Percentiles rank a stretch among this genome's conserved stretches.
These are phyloP conservation scores for Chytriomyces hyalinus DNA, from an alignment of 192 early-diverging fungal genomes.

Conservation along the genomic window DNA sequence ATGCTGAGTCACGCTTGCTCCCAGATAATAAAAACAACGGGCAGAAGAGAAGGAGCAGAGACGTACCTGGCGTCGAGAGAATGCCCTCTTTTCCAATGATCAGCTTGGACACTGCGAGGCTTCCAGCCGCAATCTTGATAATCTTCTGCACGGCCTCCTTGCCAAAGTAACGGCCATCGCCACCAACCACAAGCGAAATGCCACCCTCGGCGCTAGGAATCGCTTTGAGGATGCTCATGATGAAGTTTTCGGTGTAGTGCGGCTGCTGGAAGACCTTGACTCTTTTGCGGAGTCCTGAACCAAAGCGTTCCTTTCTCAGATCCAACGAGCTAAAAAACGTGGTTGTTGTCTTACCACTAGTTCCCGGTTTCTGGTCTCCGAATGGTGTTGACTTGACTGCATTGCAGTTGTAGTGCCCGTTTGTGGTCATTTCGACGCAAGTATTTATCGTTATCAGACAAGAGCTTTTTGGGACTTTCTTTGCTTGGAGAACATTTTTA, in stretches of 20 bases:
- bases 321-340: not conserved
- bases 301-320: not conserved
- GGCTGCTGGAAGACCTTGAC: constrained; percentile 94
- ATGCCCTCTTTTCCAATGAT: constrained; percentile 93
- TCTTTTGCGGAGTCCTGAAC: constrained; percentile 87
- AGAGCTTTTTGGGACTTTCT: too few relatives aligned
- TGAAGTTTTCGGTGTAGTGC: constrained; percentile 96
- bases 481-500: too few relatives aligned
- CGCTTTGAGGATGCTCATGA: constrained; percentile 81
- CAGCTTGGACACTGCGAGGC: constrained; percentile 74
- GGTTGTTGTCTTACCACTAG: constrained; percentile 55
- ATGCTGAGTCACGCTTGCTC: not conserved
- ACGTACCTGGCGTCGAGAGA: constrained; percentile 79
- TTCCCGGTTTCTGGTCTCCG: constrained; percentile 97
- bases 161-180: constrained; percentile 92
- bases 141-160: constrained; percentile 88
- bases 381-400: constrained; percentile 73
- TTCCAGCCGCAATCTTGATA: constrained; percentile 82
- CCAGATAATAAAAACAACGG: not conserved
- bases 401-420: not conserved
- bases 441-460: too few relatives aligned
- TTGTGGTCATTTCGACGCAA: too few relatives aligned
- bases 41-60: not conserved
- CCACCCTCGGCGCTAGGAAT: constrained; percentile 81
- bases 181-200: constrained; percentile 89